phyloP scores from a whole-genome alignment of 768 basidiomycete genomes.

The Tephrocybe sp. region DNA sequence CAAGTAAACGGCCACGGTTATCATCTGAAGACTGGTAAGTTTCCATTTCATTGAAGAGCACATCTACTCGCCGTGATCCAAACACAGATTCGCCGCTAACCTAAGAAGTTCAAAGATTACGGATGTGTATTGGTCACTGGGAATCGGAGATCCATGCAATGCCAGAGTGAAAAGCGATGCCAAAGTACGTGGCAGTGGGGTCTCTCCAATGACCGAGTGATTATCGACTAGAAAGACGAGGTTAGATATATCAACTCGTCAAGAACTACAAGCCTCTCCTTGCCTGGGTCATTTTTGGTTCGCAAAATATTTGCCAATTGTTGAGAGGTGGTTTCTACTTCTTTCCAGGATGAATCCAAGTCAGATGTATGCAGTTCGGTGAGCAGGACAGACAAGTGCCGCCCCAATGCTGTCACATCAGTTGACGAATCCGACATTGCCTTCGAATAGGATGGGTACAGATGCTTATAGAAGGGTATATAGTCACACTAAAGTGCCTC shows the following conservation, averaged over 20 bases:
- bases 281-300: constrained; percentile 50
- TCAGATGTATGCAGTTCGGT: constrained; percentile 31
- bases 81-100: constrained; percentile 79
- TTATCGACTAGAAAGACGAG: constrained; percentile 51
- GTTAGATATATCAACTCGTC: constrained; percentile 1
- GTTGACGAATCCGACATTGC: constrained; percentile 23
- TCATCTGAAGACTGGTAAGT: constrained; percentile 46
- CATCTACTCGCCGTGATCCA: constrained; percentile 66
- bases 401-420: constrained; percentile 33
- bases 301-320: constrained; percentile 63
- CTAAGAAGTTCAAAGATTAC: constrained; percentile 69
- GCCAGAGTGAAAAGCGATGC: constrained; percentile 58
- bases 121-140: constrained; percentile 41
- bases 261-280: constrained; percentile 10
- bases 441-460: background rate
- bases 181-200: constrained; percentile 62
- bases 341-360: constrained; percentile 42
- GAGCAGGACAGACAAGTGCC: constrained; percentile 23
- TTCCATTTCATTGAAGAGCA: background rate
- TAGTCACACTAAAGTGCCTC: background rate
- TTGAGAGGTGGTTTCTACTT: constrained; percentile 49
- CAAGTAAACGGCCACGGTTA: constrained; percentile 69
- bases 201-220: constrained; percentile 65
- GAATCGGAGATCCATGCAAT: constrained; percentile 45
- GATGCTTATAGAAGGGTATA: constrained; percentile 1